A percentile compares a stretch with the other conserved stretches of the same genome.
These are phyloP conservation scores for Clathrospora elynae DNA, from an alignment of 2,329 filamentous ascomycete genomes.

Conservation along the genomic window DNA sequence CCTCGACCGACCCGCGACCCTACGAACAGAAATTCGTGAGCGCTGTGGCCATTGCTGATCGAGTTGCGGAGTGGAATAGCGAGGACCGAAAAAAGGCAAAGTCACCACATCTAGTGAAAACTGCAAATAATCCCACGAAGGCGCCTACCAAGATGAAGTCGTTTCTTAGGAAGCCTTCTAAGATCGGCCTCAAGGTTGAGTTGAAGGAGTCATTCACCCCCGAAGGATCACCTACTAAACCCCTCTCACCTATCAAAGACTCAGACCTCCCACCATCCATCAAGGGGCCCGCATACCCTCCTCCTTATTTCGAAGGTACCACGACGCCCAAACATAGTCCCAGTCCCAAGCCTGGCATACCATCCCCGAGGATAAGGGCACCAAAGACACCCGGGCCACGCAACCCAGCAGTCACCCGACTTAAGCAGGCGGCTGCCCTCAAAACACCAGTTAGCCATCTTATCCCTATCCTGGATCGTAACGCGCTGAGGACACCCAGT, in stretches of 20 bases:
- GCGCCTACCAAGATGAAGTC: background rate
- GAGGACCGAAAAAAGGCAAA: conserved; percentile 9
- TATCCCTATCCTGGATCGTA: conserved; percentile 14
- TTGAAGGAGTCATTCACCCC: conserved; percentile 15
- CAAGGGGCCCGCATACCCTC: too few species aligned
- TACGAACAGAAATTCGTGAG: conserved; percentile 15
- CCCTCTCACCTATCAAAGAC: too few species aligned
- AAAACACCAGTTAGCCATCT: background rate
- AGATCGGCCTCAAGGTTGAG: too few species aligned
- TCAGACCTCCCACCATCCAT: too few species aligned
- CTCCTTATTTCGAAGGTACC: too few species aligned
- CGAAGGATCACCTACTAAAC: conserved; percentile 13
- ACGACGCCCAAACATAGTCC: too few species aligned
- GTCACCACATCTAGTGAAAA: background rate
- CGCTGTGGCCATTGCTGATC: conserved; percentile 21
- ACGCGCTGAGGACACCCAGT: conserved; percentile 28
- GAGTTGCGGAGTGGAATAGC: conserved; percentile 22
- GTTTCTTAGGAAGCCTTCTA: background rate
- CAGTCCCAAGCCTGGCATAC: too few species aligned
- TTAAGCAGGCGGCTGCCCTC: background rate
- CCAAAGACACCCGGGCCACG: background rate
- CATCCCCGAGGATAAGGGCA: too few species aligned
- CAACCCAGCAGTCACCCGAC: background rate
- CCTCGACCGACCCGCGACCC: conserved; percentile 2
- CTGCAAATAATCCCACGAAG: conserved; percentile 6